A percentile compares a stretch with the other conserved stretches of the same genome.
Conservation (phyloP, 495 filamentous ascomycete genomes). For the Ascodesmis nigricans region DNA sequence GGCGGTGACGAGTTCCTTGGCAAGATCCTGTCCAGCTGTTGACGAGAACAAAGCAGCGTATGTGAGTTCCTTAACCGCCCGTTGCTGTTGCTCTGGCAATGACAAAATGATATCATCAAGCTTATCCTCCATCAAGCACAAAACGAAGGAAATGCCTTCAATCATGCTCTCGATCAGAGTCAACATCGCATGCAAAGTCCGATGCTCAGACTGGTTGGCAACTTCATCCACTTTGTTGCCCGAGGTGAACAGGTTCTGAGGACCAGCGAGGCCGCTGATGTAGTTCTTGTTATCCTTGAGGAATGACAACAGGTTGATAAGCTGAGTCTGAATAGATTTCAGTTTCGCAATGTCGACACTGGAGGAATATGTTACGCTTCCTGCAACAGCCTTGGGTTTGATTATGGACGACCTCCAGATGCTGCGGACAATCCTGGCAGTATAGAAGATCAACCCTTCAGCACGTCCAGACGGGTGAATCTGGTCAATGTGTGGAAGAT, state of each 20-base stretch:
- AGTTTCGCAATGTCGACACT: constrained; percentile 43
- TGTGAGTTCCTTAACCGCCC: constrained; percentile 50
- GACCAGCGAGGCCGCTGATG: constrained; percentile 77
- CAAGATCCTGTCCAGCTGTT: constrained; percentile 60
- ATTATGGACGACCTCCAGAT: constrained; percentile 54
- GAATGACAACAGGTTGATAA: constrained; percentile 58
- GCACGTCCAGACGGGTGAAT: constrained; percentile 76
- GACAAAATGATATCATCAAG: constrained; percentile 71
- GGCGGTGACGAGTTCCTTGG: constrained; percentile 86
- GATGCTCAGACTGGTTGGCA: constrained; percentile 76
- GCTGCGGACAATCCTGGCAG: constrained; percentile 59
- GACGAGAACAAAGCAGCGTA: constrained; percentile 73
- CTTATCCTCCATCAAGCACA: constrained; percentile 79
- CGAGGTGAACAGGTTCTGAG: constrained; percentile 49
- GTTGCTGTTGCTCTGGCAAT: constrained; percentile 43
- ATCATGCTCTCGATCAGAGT: constrained; percentile 65
- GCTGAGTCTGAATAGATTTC: constrained; percentile 50
- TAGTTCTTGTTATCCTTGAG: constrained; percentile 63
- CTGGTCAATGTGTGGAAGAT: constrained; percentile 41
- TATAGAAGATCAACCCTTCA: constrained; percentile 66
- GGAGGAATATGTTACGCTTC: constrained; percentile 31
- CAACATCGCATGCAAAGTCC: constrained; percentile 66
- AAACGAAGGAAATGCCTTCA: constrained; percentile 86
- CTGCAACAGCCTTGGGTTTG: constrained; percentile 9
- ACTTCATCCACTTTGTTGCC: constrained; percentile 70